Conservation (phyloP, 495 filamentous ascomycete genomes). For the Penicillium dipodomyicola region DNA sequence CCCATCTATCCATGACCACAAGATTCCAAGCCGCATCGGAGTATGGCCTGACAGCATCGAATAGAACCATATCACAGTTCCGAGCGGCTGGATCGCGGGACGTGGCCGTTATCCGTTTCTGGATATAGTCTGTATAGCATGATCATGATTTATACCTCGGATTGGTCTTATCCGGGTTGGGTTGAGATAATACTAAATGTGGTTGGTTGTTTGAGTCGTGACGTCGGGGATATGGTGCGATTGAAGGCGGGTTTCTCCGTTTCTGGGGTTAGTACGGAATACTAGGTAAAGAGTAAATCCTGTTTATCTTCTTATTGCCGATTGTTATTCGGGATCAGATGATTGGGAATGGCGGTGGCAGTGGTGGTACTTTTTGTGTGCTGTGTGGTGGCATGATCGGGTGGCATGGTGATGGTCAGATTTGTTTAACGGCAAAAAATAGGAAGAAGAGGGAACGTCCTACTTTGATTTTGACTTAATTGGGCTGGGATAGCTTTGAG, state of each 20-base stretch:
- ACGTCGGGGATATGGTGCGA: background rate
- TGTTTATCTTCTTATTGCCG: background rate
- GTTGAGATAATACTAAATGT: background rate
- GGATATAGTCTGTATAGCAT: background rate
- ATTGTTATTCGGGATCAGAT: background rate
- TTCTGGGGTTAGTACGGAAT: background rate
- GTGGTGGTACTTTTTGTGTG: background rate
- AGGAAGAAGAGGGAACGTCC: background rate
- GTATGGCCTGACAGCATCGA: constrained; percentile 5
- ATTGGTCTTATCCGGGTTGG: background rate
- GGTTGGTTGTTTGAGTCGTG: background rate
- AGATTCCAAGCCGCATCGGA: background rate
- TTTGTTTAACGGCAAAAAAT: constrained; percentile 1
- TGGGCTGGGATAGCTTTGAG: background rate
- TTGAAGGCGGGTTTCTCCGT: background rate
- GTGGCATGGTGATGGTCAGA: constrained; percentile 13
- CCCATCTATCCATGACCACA: background rate
- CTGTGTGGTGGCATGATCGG: constrained; percentile 3
- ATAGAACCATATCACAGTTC: background rate
- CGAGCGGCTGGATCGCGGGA: background rate
- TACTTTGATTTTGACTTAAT: background rate
- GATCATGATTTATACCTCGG: background rate
- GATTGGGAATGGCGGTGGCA: background rate
- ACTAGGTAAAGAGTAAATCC: too few species aligned
- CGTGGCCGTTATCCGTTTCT: background rate